Percentiles rank a stretch among this genome's conserved stretches.
These are phyloP conservation scores for Ceratocystis cacaofunesta DNA, from an alignment of 2,329 filamentous ascomycete genomes.

Conservation along the genomic window DNA sequence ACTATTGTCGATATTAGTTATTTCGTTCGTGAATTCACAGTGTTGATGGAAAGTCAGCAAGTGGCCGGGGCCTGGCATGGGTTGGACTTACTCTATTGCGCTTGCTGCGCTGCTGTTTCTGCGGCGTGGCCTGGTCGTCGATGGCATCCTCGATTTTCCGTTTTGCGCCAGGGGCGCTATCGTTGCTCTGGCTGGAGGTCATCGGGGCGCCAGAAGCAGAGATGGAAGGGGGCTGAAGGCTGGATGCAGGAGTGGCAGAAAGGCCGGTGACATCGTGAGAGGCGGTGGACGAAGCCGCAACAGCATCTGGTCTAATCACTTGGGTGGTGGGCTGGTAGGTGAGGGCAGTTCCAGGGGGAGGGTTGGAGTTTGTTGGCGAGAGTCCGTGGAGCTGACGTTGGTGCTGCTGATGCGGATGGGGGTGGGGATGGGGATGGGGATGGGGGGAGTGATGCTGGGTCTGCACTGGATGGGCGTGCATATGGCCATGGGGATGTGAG, in stretches of 20 bases:
- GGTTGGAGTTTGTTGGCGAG: constrained; percentile 5
- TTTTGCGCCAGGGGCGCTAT: constrained; percentile 20
- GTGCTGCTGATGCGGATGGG: constrained; percentile 7
- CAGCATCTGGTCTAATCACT: neutral
- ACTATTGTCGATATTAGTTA: constrained; percentile 25
- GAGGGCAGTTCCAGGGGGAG: neutral
- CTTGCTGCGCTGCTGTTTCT: constrained; percentile 43
- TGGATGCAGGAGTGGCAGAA: neutral
- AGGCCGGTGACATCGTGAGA: neutral
- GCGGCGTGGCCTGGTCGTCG: constrained; percentile 26
- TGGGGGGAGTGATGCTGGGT: neutral
- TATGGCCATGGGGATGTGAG: constrained; percentile 3
- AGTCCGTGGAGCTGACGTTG: constrained; percentile 7
- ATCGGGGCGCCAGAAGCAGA: neutral
- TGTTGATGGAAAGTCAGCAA: too few species aligned
- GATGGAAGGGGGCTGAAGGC: neutral
- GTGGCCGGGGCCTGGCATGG: neutral
- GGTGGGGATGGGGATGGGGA: neutral
- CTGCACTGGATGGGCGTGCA: constrained; percentile 6
- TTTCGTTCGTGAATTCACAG: neutral
- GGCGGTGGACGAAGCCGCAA: neutral
- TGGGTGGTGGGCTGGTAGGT: neutral
- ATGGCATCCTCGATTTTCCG: constrained; percentile 26
- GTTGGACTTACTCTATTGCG: constrained; percentile 38
- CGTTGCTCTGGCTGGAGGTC: neutral